Evolutionary conservation across 225 moss, liverwort and hornwort genomes (phyloP).

Genomic region (Takakia lepidozioides): DNA sequence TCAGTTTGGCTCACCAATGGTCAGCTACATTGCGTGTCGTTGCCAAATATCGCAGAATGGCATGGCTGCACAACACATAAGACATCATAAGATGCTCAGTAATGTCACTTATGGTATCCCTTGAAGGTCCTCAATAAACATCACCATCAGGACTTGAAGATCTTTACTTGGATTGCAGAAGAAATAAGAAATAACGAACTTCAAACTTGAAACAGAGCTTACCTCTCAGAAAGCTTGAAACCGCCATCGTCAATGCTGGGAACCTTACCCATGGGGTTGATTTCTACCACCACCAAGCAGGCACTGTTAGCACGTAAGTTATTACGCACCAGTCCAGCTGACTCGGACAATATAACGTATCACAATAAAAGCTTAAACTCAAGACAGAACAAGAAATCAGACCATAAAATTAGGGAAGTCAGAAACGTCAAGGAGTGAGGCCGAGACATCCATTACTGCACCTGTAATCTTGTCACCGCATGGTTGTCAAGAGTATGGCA

Average conservation of each 20-base stretch:
- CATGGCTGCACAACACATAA: slow-evolving; percentile 20
- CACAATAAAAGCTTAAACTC: no score
- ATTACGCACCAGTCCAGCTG: no score
- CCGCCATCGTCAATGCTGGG: slow-evolving; percentile 26
- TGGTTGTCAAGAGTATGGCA: no score
- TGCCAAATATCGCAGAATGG: slow-evolving; percentile 41
- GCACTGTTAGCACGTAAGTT: no score
- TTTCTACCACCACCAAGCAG: slow-evolving; percentile 2
- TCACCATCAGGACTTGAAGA: no score
- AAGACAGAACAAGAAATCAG: no score
- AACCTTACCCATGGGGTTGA: slow-evolving; percentile 18
- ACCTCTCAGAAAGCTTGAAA: slow-evolving; percentile 23
- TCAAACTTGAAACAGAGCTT: not conserved
- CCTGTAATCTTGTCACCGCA: no score
- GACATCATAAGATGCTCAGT: not conserved
- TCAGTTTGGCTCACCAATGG: slow-evolving; percentile 25
- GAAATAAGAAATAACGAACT: not conserved
- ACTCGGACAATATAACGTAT: not conserved
- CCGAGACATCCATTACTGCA: no score
- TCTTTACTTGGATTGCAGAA: not conserved
- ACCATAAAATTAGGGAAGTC: no score
- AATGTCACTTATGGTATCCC: not conserved
- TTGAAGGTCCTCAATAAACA: not conserved
- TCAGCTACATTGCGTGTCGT: slow-evolving; percentile 28
- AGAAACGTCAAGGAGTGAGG: no score